A percentile compares a stretch with the other conserved stretches of the same genome.
phyloP scores from a whole-genome alignment of 2,329 filamentous ascomycete species.

The Aureobasidium mangrovei region DNA sequence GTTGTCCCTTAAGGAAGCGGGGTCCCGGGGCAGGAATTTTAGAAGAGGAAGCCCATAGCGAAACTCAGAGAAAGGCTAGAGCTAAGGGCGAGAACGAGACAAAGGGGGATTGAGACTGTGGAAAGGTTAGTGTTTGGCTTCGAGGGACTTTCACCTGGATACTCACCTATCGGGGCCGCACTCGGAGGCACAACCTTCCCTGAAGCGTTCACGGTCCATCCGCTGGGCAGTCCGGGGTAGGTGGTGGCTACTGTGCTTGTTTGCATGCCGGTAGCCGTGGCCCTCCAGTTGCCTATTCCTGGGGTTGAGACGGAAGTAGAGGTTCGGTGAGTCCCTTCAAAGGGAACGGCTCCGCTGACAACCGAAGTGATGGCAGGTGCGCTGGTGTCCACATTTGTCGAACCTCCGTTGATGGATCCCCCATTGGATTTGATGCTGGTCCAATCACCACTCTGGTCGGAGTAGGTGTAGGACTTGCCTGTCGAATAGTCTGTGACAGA shows the following conservation, averaged over 20 bases:
- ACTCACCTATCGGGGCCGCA: slow-evolving; percentile 55
- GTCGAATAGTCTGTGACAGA: slow-evolving; percentile 87
- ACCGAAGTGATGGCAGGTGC: slow-evolving; percentile 57
- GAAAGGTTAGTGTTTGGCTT: background rate
- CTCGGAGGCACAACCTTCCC: slow-evolving; percentile 71
- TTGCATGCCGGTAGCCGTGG: slow-evolving; percentile 32
- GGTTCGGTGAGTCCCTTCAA: slow-evolving; percentile 50
- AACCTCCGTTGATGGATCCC: slow-evolving; percentile 55
- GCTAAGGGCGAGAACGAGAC: slow-evolving; percentile 2
- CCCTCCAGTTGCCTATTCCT: slow-evolving; percentile 36
- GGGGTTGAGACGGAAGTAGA: slow-evolving; percentile 27
- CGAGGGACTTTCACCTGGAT: background rate
- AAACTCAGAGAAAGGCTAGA: background rate
- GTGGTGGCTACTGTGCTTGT: slow-evolving; percentile 33
- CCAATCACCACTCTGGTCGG: slow-evolving; percentile 69
- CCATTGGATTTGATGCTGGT: slow-evolving; percentile 72
- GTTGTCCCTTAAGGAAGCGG: slow-evolving; percentile 7
- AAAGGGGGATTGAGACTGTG: slow-evolving; percentile 3
- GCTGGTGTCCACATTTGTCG: slow-evolving; percentile 44
- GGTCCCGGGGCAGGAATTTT: background rate
- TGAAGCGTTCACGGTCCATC: slow-evolving; percentile 66
- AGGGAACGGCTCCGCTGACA: slow-evolving; percentile 57
- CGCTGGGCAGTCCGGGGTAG: slow-evolving; percentile 58
- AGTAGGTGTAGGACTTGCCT: slow-evolving; percentile 74
- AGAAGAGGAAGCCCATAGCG: slow-evolving; percentile 1